phyloP scores from a whole-genome alignment of 257 asterid genomes.

The Henckelia pumila region DNA sequence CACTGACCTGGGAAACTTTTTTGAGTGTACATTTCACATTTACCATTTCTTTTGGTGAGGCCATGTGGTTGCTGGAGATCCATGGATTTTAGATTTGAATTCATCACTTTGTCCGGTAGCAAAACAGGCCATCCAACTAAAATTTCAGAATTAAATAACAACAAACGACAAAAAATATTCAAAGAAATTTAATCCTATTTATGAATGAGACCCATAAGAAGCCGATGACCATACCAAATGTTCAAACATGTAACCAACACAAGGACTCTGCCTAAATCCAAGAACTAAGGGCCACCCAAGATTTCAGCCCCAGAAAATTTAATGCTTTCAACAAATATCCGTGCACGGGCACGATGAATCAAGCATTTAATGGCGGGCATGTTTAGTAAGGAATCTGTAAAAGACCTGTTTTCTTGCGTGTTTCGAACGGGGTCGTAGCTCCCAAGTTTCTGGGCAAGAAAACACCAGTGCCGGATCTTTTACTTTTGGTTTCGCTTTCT shows the following conservation, averaged over 20 bases:
- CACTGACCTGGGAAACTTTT: background rate
- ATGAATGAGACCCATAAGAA: no score
- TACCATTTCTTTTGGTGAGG: constrained; percentile 13
- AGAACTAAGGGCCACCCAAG: no score
- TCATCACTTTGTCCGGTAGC: constrained; percentile 68
- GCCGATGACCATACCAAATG: no score
- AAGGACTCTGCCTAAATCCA: background rate
- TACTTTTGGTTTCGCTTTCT: constrained; percentile 45
- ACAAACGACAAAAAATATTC: background rate
- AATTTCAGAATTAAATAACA: background rate
- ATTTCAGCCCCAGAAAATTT: background rate
- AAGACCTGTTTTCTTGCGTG: constrained; percentile 55
- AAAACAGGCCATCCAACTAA: constrained; percentile 51
- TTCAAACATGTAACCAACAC: background rate
- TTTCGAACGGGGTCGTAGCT: constrained; percentile 29
- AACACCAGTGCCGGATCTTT: constrained; percentile 85
- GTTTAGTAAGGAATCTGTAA: background rate
- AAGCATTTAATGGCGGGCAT: background rate
- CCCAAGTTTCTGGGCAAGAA: constrained; percentile 62
- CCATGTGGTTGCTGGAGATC: constrained; percentile 24
- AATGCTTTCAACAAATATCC: background rate
- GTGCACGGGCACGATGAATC: background rate
- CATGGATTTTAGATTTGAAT: constrained; percentile 42
- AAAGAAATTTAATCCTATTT: no score
- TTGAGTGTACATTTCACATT: constrained; percentile 15